A percentile compares a stretch with the other conserved stretches of the same genome.
Evolutionary conservation across 352 stramenopile genomes (phyloP).

Genomic region (Pythium grandisporangium): DNA sequence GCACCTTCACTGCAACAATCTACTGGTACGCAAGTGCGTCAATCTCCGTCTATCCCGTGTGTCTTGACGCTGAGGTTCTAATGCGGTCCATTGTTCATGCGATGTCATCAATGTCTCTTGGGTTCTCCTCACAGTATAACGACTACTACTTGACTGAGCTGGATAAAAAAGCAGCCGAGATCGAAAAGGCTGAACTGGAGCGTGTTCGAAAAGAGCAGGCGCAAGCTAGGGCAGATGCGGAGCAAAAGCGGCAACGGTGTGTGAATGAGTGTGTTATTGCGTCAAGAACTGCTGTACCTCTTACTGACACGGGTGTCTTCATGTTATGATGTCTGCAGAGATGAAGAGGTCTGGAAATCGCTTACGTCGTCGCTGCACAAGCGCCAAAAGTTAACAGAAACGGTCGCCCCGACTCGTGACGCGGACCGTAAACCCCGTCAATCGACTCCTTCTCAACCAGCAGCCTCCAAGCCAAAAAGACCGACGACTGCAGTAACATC

Average conservation of each 20-base stretch:
- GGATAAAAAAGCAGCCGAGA: conserved; percentile 27
- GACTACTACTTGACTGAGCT: conserved; percentile 25
- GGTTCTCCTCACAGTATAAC: conserved; percentile 29
- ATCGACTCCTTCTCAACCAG: background rate
- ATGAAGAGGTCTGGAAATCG: conserved; percentile 9
- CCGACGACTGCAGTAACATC: background rate
- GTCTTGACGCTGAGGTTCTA: background rate
- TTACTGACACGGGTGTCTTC: conserved; percentile 1
- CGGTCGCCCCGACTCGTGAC: conserved; percentile 1
- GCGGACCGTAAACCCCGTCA: too few species aligned
- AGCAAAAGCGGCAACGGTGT: conserved; percentile 21
- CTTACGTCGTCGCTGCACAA: conserved; percentile 6
- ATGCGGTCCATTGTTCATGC: too few species aligned
- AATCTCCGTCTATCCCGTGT: background rate
- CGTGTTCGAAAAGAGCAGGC: conserved; percentile 20
- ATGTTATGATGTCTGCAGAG: conserved; percentile 1
- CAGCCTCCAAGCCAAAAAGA: background rate
- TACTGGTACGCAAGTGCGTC: conserved; percentile 44
- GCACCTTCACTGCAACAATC: conserved; percentile 76
- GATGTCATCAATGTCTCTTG: background rate
- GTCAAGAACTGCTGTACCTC: too few species aligned
- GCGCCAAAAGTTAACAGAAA: conserved; percentile 6
- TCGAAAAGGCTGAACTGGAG: conserved; percentile 27
- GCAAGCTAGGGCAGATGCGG: conserved; percentile 18
- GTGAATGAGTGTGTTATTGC: too few species aligned